Base-by-base conservation (phyloP, 495 filamentous ascomycete species). In the Lasiosphaeriaceae sp. region DNA sequence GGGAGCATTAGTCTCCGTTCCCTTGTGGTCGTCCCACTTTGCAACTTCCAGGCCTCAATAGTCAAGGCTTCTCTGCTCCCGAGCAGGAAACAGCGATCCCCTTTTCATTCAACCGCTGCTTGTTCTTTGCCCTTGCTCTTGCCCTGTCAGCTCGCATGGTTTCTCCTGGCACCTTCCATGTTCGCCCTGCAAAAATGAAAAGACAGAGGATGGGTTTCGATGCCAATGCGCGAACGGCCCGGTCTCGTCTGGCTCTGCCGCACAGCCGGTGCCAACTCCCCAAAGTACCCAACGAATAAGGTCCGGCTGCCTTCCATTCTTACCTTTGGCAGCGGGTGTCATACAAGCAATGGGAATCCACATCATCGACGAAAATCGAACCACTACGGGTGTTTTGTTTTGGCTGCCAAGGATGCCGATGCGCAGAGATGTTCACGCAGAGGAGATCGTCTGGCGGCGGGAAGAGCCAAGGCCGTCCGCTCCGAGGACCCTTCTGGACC, bases 11-110 rank as follows among this genome's bases (percentile, higher is more conserved):
- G 47, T 52, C 53, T 50, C 59, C 47, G 44, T 22, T 43, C 58
- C 63, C 54, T n/a, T 55, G 56, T 20, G n/a, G 51, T 59, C 55
- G 55, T 43, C 53, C 63, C 63, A 61, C 57, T 57, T 45, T 55
- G 19, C 39, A 47, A 19, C 48, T 57, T 49, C 26, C 26, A 31
- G 26, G 26, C 26, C 26, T 31, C 26, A n/a, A n/a, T n/a, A n/a
- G n/a, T n/a, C n/a, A 31, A 31, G 26, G 26, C 26, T 31, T 31
- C 26, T 31, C 9, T 31, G 26, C 26, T 31, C 26, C 26, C 26
- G 26, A 31, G 26, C 26, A 31, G 26, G 26, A 31, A 31, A 31
- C 26, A 31, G 26, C 26, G 26, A 31, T 31, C 26, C 26, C 26
- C 26, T 31, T n/a, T 31, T 31, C 26, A 31, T 31, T 31, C 26